These are phyloP conservation scores for Arthrobotrys entomopaga DNA, from an alignment of 2,329 filamentous ascomycete species.

Conservation along the genomic window DNA sequence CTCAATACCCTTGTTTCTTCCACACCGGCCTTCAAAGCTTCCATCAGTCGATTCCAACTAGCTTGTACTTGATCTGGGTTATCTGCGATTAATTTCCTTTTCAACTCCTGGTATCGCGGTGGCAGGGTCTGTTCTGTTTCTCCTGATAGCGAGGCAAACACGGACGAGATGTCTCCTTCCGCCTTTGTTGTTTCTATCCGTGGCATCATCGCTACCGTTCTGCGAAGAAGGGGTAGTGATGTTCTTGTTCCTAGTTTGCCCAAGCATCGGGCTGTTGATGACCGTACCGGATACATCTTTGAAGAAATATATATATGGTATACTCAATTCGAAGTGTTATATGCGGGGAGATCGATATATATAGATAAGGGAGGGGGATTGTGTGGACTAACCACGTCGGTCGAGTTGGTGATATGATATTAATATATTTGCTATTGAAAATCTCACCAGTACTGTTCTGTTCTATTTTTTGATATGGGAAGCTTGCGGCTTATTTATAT, in stretches of 20 bases:
- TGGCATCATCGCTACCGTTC: slow-evolving; percentile 39
- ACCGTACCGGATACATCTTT: slow-evolving; percentile 31
- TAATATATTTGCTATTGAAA: too few relatives aligned
- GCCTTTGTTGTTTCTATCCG: slow-evolving; percentile 62
- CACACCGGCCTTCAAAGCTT: slow-evolving; percentile 65
- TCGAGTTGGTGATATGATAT: too few relatives aligned
- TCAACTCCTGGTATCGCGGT: slow-evolving; percentile 69
- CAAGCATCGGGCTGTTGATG: slow-evolving; percentile 10
- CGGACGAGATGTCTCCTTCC: slow-evolving; percentile 72
- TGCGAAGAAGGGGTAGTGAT: slow-evolving; percentile 15
- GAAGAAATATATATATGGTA: neutral
- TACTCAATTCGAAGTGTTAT: too few relatives aligned
- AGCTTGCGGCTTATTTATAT: too few relatives aligned
- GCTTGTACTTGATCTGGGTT: slow-evolving; percentile 65
- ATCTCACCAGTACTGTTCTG: too few relatives aligned
- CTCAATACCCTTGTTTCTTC: slow-evolving; percentile 65
- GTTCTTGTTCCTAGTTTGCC: neutral
- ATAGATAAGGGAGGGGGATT: too few relatives aligned
- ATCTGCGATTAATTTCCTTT: slow-evolving; percentile 67
- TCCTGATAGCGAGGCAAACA: slow-evolving; percentile 71
- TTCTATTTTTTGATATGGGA: too few relatives aligned
- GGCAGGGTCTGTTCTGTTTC: slow-evolving; percentile 65
- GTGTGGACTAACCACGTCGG: too few relatives aligned
- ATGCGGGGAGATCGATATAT: too few relatives aligned
- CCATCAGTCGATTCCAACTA: slow-evolving; percentile 67